These are phyloP conservation scores for Intubia oerlemansii DNA, from an alignment of 2,329 filamentous ascomycete species.

Conservation along the genomic window DNA sequence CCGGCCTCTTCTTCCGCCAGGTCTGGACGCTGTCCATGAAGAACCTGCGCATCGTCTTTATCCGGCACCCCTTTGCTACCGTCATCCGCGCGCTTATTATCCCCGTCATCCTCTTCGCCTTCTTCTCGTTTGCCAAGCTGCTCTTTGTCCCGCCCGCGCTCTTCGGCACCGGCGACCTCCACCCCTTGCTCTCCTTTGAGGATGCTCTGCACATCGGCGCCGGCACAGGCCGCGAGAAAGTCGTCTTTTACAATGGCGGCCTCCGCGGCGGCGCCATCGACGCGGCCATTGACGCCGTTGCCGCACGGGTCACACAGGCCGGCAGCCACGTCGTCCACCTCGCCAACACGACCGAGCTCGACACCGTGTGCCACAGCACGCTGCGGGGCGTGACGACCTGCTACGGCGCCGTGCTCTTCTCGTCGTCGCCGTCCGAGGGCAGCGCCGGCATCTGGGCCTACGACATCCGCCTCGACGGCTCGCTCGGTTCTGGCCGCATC, in stretches of 20 bases:
- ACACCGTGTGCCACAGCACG: slow-evolving; percentile 31
- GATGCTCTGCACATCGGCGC: slow-evolving; percentile 38
- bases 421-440: slow-evolving; percentile 54
- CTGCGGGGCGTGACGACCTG: slow-evolving; percentile 47
- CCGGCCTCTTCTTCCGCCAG: slow-evolving; percentile 19
- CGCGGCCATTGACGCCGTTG: slow-evolving; percentile 42
- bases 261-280: slow-evolving; percentile 48
- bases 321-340: slow-evolving; percentile 22
- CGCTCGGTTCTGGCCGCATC: slow-evolving; percentile 42
- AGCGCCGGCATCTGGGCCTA: slow-evolving; percentile 59
- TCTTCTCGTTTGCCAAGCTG: slow-evolving; percentile 54
- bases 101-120: slow-evolving; percentile 33
- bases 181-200: slow-evolving; percentile 39
- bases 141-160: slow-evolving; percentile 59
- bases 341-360: slow-evolving; percentile 11
- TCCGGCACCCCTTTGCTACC: slow-evolving; percentile 30
- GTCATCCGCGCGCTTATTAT: slow-evolving; percentile 35
- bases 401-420: slow-evolving; percentile 51
- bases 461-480: slow-evolving; percentile 55
- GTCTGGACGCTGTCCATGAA: slow-evolving; percentile 39
- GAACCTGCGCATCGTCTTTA: slow-evolving; percentile 35
- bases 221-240: slow-evolving; percentile 36
- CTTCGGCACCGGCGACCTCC: slow-evolving; percentile 47
- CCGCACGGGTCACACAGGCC: slow-evolving; percentile 29
- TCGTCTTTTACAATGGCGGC: slow-evolving; percentile 65